phyloP scores from a whole-genome alignment of 2,329 filamentous ascomycete genomes.

The Aspergillus brasiliensis region DNA sequence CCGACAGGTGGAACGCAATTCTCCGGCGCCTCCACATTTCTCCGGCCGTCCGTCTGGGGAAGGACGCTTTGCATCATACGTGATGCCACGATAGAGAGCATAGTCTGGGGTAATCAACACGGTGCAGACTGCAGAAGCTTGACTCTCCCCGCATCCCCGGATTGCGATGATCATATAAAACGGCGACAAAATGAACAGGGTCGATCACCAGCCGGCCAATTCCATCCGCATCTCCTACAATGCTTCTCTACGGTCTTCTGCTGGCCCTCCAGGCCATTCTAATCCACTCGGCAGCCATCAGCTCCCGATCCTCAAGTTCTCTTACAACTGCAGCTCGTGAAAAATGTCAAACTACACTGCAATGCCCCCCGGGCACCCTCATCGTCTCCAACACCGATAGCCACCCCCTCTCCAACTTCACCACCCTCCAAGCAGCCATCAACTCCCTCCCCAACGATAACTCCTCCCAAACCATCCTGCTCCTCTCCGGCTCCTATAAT shows the following conservation, averaged over 20 bases:
- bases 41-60: constrained; percentile 19
- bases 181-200: background rate
- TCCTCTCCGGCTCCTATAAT: constrained; percentile 62
- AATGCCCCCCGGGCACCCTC: constrained; percentile 32
- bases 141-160: constrained; percentile 1
- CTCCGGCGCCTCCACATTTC: constrained; percentile 22
- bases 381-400: constrained; percentile 26
- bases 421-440: constrained; percentile 52
- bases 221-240: background rate
- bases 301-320: background rate
- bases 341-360: constrained; percentile 28
- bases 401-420: constrained; percentile 27
- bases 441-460: constrained; percentile 50
- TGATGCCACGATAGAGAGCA: background rate
- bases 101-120: background rate
- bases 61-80: background rate
- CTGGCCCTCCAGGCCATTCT: constrained; percentile 8
- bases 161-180: constrained; percentile 3
- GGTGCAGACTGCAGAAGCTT: constrained; percentile 7
- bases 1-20: constrained; percentile 26
- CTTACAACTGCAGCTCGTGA: constrained; percentile 19
- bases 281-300: constrained; percentile 10
- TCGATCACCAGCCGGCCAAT: background rate
- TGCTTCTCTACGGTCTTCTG: background rate
- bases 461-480: constrained; percentile 57